Evolutionary conservation across 176 grass and related monocot genomes (phyloP), one percentile per base, ranked within the genome.

Genomic region (Triticum turgidum): DNA sequence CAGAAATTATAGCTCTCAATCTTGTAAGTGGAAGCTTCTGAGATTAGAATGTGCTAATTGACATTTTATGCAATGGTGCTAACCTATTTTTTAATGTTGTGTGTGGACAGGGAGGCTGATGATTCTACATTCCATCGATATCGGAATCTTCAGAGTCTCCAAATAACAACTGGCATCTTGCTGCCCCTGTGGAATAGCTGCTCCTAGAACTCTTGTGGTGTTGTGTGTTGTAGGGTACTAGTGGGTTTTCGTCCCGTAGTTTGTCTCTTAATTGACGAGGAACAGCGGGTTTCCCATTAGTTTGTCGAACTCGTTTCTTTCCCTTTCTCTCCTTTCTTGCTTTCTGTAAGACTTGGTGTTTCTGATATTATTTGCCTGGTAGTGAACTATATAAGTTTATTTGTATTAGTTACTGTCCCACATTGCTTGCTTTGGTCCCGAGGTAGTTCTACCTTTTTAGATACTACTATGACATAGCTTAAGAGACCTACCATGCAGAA

Each of bases 21-120:
- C 51, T 68, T 66, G 62, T 88, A 88, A 62, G 73, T 45, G 51
- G 27, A 78, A 83, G 27, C 11, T 78, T 79, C 38, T 39, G 51
- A 79, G 1, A 63, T 71, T 51, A 64, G 11, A 49, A 14, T 25
- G 39, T 24, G 51, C 24, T 29, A 78, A 61, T 63, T 35, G 14
- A 52, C 14, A 30, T 54, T 76, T 30, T 76, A 18, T 32, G 44
- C 24, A 52, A 18, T 9, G 13, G 14, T 76, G 44, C 73, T 76
- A 10, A 76, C 51, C 51, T 18, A 51, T 76, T 74, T 9, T 51
- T 8, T 76, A 20, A 76, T 76, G 44, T 51, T 76, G 44, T 52
- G 12, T 52, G 44, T 32, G 44, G 25, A 52, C 73, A 76, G 73
- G 73, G 44, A 76, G 73, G 73, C 51, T 1, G 44, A 47, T 54